These are phyloP conservation scores for Pichia kudriavzevii DNA, from an alignment of 1,139 yeast species.

Conservation along the genomic window DNA sequence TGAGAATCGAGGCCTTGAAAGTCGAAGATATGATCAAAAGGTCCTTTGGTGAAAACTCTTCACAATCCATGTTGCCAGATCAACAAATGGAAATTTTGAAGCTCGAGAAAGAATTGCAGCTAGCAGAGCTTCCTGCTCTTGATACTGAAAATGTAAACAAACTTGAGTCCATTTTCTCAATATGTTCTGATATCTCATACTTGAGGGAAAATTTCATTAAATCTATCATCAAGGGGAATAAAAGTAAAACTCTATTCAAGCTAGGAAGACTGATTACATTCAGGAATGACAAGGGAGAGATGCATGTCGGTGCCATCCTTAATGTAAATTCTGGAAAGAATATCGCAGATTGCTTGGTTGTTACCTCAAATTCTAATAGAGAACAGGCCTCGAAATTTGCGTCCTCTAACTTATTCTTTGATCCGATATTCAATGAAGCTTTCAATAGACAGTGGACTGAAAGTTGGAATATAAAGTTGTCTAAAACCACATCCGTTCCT, in stretches of 20 bases:
- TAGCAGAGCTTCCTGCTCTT: conserved; percentile 26
- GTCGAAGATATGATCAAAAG: conserved; percentile 98
- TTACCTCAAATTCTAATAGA: not conserved
- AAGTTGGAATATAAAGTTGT: conserved; percentile 22
- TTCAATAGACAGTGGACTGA: conserved; percentile 25
- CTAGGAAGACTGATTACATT: conserved; percentile 56
- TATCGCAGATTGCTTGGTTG: conserved; percentile 8
- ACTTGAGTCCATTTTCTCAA: conserved; percentile 39
- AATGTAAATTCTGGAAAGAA: conserved; percentile 6
- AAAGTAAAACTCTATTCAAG: conserved; percentile 7
- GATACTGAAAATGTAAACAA: conserved; percentile 32
- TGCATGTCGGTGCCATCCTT: conserved; percentile 36
- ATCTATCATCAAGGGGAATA: conserved; percentile 3
- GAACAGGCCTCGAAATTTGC: not conserved
- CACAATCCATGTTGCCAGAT: conserved; percentile 82
- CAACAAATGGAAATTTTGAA: conserved; percentile 60
- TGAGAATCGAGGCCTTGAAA: conserved; percentile 86
- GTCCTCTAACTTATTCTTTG: conserved; percentile 17
- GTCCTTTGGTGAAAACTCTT: conserved; percentile 85
- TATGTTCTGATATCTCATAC: not conserved
- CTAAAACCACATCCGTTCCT: conserved; percentile 30
- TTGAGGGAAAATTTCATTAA: not conserved
- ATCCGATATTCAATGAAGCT: conserved; percentile 20
- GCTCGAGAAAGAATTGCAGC: conserved; percentile 42
- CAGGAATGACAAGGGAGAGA: conserved; percentile 36